phyloP scores from a whole-genome alignment of 768 basidiomycete species.

The Termitomyces sp. region DNA sequence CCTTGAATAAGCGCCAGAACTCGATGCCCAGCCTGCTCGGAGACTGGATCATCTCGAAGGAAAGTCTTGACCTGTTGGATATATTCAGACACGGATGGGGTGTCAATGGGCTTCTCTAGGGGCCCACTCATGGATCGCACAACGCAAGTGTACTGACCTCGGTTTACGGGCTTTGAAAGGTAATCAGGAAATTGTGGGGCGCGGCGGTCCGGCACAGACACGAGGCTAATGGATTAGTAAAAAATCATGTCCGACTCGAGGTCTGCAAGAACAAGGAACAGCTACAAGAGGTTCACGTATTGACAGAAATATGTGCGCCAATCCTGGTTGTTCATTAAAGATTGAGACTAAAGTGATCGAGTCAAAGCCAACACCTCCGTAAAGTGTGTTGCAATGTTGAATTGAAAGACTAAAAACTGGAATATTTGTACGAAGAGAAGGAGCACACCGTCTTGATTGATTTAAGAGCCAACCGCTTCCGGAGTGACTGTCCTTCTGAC shows the following conservation, averaged over 20 bases:
- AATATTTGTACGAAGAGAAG: too few relatives aligned
- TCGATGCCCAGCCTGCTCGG: not conserved
- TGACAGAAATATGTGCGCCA: not conserved
- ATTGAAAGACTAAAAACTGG: too few relatives aligned
- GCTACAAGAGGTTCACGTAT: not conserved
- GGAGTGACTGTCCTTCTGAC: too few relatives aligned
- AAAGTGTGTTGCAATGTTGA: too few relatives aligned
- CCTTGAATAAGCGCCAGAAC: not conserved
- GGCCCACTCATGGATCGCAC: not conserved
- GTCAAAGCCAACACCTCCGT: too few relatives aligned
- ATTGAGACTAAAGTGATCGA: too few relatives aligned
- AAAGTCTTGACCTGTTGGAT: not conserved
- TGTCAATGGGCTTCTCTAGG: not conserved
- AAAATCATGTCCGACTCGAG: not conserved
- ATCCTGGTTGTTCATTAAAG: not conserved
- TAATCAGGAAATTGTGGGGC: too few relatives aligned
- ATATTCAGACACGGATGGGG: not conserved
- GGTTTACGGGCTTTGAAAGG: constrained; percentile 2
- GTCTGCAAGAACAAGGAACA: not conserved
- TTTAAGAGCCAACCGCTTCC: too few relatives aligned
- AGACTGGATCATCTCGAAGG: not conserved
- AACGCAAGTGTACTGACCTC: not conserved
- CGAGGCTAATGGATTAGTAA: not conserved
- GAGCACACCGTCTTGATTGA: too few relatives aligned
- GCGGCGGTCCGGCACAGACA: not conserved